Evolutionary conservation across 345 rosid genomes (phyloP).

Genomic region (Arabidopsis thaliana): TAIR10.1 NC_003075.7:10147501-10148000

Average conservation of each 20-base stretch:
- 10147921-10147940: constrained; percentile 30
- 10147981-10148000: not conserved
- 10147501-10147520: constrained; percentile 92
- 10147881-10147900: constrained; percentile 87
- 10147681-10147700: constrained; percentile 31
- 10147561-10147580: constrained; percentile 96
- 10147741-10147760: constrained; percentile 94
- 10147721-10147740: constrained; percentile 95
- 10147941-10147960: constrained; percentile 5
- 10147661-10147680: not conserved
- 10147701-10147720: constrained; percentile 93
- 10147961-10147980: not conserved
- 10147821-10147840: not conserved
- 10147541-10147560: constrained; percentile 96
- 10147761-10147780: constrained; percentile 91
- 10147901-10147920: constrained; percentile 95
- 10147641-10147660: not conserved
- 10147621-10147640: constrained; percentile 68
- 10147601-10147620: constrained; percentile 83
- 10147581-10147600: constrained; percentile 89
- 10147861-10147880: constrained; percentile 80
- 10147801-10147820: not conserved
- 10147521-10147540: constrained; percentile 95
- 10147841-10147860: not conserved
- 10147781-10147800: constrained; percentile 54